Conservation (phyloP, 306 rosid genomes). For the Gynostemma pentaphyllum region DNA sequence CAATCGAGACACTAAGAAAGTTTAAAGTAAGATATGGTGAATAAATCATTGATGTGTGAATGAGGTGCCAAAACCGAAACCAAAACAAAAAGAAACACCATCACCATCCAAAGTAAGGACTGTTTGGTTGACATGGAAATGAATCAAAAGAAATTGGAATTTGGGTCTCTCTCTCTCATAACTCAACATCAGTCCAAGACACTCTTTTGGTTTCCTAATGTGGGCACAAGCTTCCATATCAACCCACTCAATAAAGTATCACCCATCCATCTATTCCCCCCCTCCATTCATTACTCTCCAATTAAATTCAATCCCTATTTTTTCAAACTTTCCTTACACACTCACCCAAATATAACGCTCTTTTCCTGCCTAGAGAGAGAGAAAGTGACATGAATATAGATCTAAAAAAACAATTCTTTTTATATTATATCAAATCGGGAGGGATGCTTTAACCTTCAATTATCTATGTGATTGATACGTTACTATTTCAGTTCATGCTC, state of each 20-base stretch:
- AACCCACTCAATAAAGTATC: constrained; percentile 15
- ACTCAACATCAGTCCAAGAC: constrained; percentile 53
- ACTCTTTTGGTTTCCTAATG: constrained; percentile 26
- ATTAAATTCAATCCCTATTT: constrained; percentile 10
- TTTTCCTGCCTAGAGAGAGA: too few species aligned
- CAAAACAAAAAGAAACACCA: too few species aligned
- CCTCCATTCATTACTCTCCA: neutral
- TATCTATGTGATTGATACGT: too few species aligned
- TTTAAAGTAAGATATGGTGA: too few species aligned
- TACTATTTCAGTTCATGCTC: too few species aligned
- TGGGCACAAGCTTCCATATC: constrained; percentile 66
- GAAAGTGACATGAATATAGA: too few species aligned
- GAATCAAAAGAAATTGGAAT: constrained; percentile 6
- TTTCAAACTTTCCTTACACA: too few species aligned
- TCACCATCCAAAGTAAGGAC: constrained; percentile 14
- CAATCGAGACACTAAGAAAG: too few species aligned
- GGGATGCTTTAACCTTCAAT: too few species aligned
- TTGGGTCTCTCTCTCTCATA: constrained; percentile 23
- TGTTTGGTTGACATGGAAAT: constrained; percentile 37
- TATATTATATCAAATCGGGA: too few species aligned
- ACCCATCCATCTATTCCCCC: constrained; percentile 18
- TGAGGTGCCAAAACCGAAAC: neutral
- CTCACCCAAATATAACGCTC: too few species aligned
- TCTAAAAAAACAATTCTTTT: too few species aligned
- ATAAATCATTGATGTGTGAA: constrained; percentile 12